phyloP scores from a whole-genome alignment of 2,329 filamentous ascomycete species.

The Meredithiella fracta region DNA sequence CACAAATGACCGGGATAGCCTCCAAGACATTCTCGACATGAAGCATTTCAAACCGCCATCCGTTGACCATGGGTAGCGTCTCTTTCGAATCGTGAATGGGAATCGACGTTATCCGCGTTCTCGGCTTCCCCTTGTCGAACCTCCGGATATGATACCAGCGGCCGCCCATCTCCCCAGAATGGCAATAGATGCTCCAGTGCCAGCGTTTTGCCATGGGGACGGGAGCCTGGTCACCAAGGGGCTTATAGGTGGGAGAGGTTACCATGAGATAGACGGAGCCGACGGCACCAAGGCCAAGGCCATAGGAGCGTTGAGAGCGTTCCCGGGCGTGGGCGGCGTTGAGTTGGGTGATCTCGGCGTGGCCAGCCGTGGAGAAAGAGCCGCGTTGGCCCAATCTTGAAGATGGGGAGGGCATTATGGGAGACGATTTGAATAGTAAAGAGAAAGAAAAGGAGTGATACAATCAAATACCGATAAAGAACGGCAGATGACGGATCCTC shows the following conservation, averaged over 20 bases:
- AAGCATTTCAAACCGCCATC: slow-evolving; percentile 7
- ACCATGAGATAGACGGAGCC: slow-evolving; percentile 6
- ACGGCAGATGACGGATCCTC: too few species aligned
- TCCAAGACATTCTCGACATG: slow-evolving; percentile 5
- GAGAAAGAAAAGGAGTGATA: too few species aligned
- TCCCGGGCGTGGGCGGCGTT: not conserved
- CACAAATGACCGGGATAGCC: slow-evolving; percentile 10
- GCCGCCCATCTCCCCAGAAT: not conserved
- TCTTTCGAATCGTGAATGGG: not conserved
- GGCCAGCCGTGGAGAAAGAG: not conserved
- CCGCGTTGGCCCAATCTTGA: not conserved
- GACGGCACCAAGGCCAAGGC: not conserved
- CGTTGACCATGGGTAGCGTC: not conserved
- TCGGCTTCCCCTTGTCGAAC: not conserved
- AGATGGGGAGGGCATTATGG: not conserved
- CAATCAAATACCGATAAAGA: too few species aligned
- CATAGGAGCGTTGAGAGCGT: not conserved
- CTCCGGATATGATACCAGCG: slow-evolving; percentile 8
- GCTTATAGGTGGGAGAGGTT: slow-evolving; percentile 12
- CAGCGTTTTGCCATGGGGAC: slow-evolving; percentile 12
- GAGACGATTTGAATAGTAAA: not conserved
- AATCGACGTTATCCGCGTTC: not conserved
- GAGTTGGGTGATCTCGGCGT: not conserved
- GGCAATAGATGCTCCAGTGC: slow-evolving; percentile 13
- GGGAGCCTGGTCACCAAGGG: slow-evolving; percentile 5